Conservation (phyloP, 164 flowering plant species). For the grape (Vitis vinifera) region DNA sequence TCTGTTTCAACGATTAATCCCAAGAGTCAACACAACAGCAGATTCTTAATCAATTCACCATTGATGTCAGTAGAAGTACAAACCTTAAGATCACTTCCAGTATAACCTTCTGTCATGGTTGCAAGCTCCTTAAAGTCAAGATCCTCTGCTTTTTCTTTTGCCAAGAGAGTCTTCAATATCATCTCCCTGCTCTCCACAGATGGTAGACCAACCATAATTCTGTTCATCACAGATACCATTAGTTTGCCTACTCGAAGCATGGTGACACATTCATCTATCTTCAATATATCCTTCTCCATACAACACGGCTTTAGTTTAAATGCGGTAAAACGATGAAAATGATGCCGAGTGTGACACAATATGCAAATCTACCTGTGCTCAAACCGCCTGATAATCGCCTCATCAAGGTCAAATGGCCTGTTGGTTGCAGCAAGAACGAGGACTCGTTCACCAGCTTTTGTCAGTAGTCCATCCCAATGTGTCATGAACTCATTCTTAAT, state of each 20-base stretch:
- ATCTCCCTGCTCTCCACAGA: constrained; percentile 63
- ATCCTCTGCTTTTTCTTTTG: constrained; percentile 60
- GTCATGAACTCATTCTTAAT: constrained; percentile 68
- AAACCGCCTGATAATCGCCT: constrained; percentile 83
- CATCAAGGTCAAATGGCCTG: constrained; percentile 82
- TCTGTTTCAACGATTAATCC: constrained; percentile 49
- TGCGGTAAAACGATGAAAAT: background rate
- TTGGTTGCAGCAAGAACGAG: constrained; percentile 88
- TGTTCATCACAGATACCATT: constrained; percentile 18
- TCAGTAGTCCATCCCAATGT: constrained; percentile 78
- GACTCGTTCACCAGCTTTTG: constrained; percentile 65
- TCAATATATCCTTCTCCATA: background rate
- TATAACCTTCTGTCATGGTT: constrained; percentile 71
- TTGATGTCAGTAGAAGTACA: constrained; percentile 5
- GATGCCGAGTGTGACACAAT: background rate
- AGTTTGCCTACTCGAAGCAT: no score
- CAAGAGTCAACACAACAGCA: constrained; percentile 8
- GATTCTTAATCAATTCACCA: constrained; percentile 1
- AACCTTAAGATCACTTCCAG: constrained; percentile 89
- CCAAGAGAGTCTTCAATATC: constrained; percentile 66
- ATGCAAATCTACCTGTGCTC: constrained; percentile 59
- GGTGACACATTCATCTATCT: no score
- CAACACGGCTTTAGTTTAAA: no score
- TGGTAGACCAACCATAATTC: constrained; percentile 78
- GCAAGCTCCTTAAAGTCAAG: constrained; percentile 66